phyloP scores from a whole-genome alignment of 108 stramenopile species.

The Licmophora abbreviata region DNA sequence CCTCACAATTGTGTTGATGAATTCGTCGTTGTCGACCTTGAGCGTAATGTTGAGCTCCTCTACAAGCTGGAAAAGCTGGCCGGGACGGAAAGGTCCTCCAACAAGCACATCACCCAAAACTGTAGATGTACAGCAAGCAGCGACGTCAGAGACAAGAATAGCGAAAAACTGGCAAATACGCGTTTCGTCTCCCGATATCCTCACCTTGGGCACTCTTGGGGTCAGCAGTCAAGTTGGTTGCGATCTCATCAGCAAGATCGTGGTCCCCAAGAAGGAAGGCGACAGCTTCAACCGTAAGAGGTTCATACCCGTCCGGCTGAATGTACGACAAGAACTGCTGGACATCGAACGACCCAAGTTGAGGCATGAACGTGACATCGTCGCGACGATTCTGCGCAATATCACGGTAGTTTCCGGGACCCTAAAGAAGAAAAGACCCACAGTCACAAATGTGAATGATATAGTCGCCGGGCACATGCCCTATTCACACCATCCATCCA shows the following conservation, averaged over 20 bases:
- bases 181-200: neutral
- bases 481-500: neutral
- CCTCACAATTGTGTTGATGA: constrained; percentile 64
- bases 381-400: constrained; percentile 93
- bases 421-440: constrained; percentile 18
- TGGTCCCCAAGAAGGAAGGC: constrained; percentile 57
- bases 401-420: constrained; percentile 95
- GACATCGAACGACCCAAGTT: constrained; percentile 81
- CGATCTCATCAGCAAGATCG: constrained; percentile 49
- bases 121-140: neutral
- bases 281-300: constrained; percentile 88
- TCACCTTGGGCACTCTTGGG: constrained; percentile 34
- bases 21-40: constrained; percentile 37
- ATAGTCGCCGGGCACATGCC: neutral
- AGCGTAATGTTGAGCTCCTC: constrained; percentile 64
- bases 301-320: constrained; percentile 96
- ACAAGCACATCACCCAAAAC: constrained; percentile 46
- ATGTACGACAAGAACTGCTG: constrained; percentile 87
- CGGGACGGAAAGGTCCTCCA: constrained; percentile 88
- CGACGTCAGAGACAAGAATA: no score
- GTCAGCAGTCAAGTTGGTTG: constrained; percentile 44
- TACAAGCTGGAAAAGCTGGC: constrained; percentile 81
- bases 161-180: neutral
- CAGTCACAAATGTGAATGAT: neutral
- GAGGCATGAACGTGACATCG: constrained; percentile 85